A percentile compares a stretch with the other conserved stretches of the same genome.
Evolutionary conservation across 2,329 filamentous ascomycete genomes (phyloP).

Genomic region (Pseudofabraea citricarpa): DNA sequence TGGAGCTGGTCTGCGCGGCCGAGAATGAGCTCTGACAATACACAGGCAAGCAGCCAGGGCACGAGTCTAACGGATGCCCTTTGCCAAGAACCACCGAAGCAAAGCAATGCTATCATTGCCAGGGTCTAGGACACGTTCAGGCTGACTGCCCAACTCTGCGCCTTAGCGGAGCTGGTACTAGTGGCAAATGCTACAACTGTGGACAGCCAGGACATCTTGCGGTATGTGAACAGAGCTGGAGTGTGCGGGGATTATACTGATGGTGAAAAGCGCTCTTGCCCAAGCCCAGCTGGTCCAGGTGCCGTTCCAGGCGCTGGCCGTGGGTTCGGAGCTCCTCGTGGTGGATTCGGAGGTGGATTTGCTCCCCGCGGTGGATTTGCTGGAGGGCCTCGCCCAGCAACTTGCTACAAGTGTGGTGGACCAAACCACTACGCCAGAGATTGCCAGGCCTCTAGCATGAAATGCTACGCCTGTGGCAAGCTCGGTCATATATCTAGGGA

Average conservation of each 20-base stretch:
- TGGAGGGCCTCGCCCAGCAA: conserved; percentile 63
- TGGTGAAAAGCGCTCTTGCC: conserved; percentile 68
- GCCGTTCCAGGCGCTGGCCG: conserved; percentile 47
- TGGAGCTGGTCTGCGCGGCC: too few species aligned
- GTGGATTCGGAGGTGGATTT: conserved; percentile 59
- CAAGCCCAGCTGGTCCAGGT: conserved; percentile 60
- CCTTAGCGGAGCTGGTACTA: conserved; percentile 74
- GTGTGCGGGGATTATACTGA: conserved; percentile 13
- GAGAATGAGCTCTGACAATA: too few species aligned
- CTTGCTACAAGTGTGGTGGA: conserved; percentile 72
- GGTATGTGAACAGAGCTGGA: conserved; percentile 43
- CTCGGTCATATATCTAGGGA: conserved; percentile 57
- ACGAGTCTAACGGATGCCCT: conserved; percentile 97
- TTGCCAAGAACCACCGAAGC: conserved; percentile 95
- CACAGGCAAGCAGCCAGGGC: conserved; percentile 81
- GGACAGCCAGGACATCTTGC: conserved; percentile 90
- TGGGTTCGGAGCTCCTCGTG: conserved; percentile 65
- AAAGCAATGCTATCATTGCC: conserved; percentile 99
- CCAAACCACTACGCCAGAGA: conserved; percentile 98
- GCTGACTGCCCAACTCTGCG: conserved; percentile 97
- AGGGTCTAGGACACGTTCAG: conserved; percentile 96
- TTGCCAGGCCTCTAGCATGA: conserved; percentile 46
- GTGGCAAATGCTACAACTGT: conserved; percentile 95
- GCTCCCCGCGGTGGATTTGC: conserved; percentile 70
- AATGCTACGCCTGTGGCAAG: conserved; percentile 71